These are phyloP conservation scores for Hypoxylon crocopeplum DNA, from an alignment of 495 filamentous ascomycete genomes.

Conservation along the genomic window DNA sequence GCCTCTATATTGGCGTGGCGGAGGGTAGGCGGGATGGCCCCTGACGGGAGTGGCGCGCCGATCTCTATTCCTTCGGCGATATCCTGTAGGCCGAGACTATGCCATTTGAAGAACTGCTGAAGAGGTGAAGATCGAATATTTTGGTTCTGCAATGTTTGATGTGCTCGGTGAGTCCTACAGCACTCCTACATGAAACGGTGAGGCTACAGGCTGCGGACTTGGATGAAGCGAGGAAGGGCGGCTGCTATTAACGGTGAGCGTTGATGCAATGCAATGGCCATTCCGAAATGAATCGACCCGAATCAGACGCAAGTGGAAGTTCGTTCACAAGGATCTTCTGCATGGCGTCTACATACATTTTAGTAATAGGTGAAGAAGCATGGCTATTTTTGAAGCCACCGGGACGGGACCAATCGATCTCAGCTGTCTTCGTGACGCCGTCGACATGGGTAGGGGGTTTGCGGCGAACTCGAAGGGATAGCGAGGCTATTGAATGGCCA, in stretches of 20 bases:
- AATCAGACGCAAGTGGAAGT: constrained; percentile 27
- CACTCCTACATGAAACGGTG: constrained; percentile 5
- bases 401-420: constrained; percentile 16
- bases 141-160: constrained; percentile 5
- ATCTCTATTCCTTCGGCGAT: constrained; percentile 37
- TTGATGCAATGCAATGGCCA: constrained; percentile 24
- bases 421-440: too few species aligned
- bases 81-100: constrained; percentile 12
- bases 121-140: constrained; percentile 3
- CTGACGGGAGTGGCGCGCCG: constrained; percentile 35
- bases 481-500: constrained; percentile 20
- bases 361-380: neutral
- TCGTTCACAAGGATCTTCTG: constrained; percentile 15
- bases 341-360: neutral
- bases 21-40: constrained; percentile 20
- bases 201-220: neutral
- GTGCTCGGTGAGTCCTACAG: constrained; percentile 11
- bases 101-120: neutral
- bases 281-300: constrained; percentile 30
- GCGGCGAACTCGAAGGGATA: constrained; percentile 12
- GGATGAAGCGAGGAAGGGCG: constrained; percentile 1
- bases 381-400: constrained; percentile 16
- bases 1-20: constrained; percentile 14
- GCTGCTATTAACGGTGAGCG: constrained; percentile 1
- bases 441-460: constrained; percentile 8